Conservation (phyloP, 345 rosid genomes). For the Populus euphratica region DNA sequence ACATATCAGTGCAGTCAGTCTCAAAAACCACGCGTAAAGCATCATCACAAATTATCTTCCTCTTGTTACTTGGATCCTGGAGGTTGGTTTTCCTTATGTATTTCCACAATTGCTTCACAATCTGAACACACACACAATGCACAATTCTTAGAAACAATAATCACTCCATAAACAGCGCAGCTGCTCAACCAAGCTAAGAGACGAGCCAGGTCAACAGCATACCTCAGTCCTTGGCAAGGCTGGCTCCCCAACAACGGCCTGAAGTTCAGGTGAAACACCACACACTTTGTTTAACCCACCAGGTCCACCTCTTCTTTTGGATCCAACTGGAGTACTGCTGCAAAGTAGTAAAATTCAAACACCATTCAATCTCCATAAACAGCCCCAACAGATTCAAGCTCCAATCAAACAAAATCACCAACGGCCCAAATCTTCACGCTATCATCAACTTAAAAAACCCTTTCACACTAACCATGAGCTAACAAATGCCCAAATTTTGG, state of each 20-base stretch:
- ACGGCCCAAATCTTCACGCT: not conserved
- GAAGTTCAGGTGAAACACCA: constrained; percentile 87
- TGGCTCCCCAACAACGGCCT: constrained; percentile 87
- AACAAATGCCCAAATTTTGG: not conserved
- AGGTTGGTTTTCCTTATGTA: constrained; percentile 95
- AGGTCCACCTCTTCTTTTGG: constrained; percentile 91
- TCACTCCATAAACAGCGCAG: not conserved
- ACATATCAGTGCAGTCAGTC: constrained; percentile 98
- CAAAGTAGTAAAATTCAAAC: constrained; percentile 11
- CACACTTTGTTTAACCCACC: constrained; percentile 97
- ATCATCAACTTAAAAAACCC: not conserved
- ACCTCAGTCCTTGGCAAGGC: constrained; percentile 97
- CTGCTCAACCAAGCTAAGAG: not conserved
- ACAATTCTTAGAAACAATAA: constrained; percentile 10
- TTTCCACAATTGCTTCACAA: constrained; percentile 96
- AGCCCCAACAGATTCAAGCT: not conserved
- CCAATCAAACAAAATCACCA: not conserved
- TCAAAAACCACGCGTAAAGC: constrained; percentile 84
- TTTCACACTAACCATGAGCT: not conserved
- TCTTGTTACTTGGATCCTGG: constrained; percentile 97
- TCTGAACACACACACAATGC: constrained; percentile 38
- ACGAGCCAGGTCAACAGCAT: not conserved
- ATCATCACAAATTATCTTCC: constrained; percentile 94
- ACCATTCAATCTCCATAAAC: constrained; percentile 5
- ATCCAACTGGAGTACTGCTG: constrained; percentile 64